phyloP scores from a whole-genome alignment of 768 basidiomycete genomes.

The Tulasnella sp. region DNA sequence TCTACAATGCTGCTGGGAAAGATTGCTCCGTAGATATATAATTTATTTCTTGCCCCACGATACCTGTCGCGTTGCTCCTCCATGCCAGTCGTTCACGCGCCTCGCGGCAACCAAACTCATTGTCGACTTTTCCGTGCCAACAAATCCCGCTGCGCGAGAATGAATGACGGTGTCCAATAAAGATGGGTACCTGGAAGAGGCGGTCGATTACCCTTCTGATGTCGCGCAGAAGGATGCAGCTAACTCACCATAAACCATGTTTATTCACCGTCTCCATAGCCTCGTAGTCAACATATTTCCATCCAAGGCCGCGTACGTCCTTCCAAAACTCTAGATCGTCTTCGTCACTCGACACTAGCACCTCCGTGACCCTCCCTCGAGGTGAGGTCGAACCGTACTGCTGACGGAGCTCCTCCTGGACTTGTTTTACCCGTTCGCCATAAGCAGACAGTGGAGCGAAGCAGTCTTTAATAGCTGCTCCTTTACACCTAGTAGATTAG shows the following conservation, averaged over 20 bases:
- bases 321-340: conserved; percentile 6
- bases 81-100: conserved; percentile 27
- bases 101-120: conserved; percentile 26
- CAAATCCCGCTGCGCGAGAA: conserved; percentile 24
- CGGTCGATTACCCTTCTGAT: no score
- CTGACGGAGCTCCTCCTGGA: conserved; percentile 20
- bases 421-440: conserved; percentile 15
- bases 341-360: conserved; percentile 29
- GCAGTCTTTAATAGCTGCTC: conserved; percentile 5
- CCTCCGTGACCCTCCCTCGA: background rate
- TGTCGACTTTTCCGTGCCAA: conserved; percentile 27
- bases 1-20: no score
- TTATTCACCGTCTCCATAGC: background rate
- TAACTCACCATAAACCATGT: conserved; percentile 20
- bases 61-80: conserved; percentile 3
- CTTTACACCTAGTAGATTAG: background rate
- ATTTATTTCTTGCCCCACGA: background rate
- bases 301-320: conserved; percentile 11
- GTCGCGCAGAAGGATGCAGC: no score
- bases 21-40: no score
- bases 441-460: background rate
- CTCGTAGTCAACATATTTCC: conserved; percentile 17
- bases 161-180: conserved; percentile 24
- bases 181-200: conserved; percentile 17
- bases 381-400: background rate